Base-by-base conservation (phyloP, 1,284 basidiomycete genomes). In the Rhodotorula sp. region DNA sequence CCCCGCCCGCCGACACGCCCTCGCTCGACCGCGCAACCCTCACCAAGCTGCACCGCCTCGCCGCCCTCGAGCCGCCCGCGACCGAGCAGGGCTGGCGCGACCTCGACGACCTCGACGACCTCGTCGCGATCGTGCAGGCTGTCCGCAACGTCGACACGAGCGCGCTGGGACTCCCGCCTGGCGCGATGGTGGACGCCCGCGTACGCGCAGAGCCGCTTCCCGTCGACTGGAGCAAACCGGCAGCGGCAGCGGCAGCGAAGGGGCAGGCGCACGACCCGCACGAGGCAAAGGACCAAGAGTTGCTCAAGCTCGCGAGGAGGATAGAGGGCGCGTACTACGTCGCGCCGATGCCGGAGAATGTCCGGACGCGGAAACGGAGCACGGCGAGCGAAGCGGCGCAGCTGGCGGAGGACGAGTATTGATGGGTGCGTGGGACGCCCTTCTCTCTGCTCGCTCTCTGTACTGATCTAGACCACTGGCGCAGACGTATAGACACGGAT, bases 131-230 rank as follows among this genome's bases (percentile, higher is more conserved):
- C 60, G 72, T 76, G 2, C 67, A 76, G 44, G 63, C 63, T 19
- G 66, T 76, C 9, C 46, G 68, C 22, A 34, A 32, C 41, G 66
- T 68, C 39, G 66, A 70, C 21, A 69, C 63, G 41, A 44, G 22
- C 19, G 39, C 51, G 25, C 48, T 69, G 15, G 66, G 62, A 12
- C 54, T 65, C 27, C 27, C 56, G 19, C 19, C 22, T 9, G 69
- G 69, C 34, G 66, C 41, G 29, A 70, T 72, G 57, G 61, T 76
- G 21, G 75, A 76, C 64, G 75, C 72, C 36, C 63, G 72, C 27
- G 70, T 76, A 0, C 37, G 74, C 34, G 74, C 64, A 19, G 51
- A 66, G 36, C 50, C 44, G 1, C 67, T 64, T 29, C 51, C 56
- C 34, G 51, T 62, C 57, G 65, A 71, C 51, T 58, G 66, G 61